phyloP scores from a whole-genome alignment of 2,329 filamentous ascomycete genomes.

The Furcasterigmium sp. region DNA sequence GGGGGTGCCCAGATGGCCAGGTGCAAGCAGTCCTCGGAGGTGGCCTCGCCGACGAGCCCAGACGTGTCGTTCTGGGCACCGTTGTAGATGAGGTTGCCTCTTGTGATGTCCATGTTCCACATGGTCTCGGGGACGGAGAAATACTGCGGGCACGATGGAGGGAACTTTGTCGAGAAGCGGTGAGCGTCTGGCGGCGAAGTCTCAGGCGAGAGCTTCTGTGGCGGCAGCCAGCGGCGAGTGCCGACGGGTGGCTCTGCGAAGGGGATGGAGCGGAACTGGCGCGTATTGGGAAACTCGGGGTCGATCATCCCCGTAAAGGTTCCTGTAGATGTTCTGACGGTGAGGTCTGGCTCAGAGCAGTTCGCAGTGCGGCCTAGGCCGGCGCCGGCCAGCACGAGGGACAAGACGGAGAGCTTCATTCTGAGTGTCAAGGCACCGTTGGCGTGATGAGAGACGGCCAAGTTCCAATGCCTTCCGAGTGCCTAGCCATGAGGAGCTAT shows the following conservation, averaged over 20 bases:
- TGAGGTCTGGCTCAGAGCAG: constrained; percentile 11
- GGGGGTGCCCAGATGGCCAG: constrained; percentile 37
- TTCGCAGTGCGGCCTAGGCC: background rate
- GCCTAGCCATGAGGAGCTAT: too few species aligned
- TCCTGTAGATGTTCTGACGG: constrained; percentile 23
- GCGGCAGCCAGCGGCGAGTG: constrained; percentile 21
- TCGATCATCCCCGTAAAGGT: constrained; percentile 26
- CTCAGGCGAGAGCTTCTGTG: constrained; percentile 14
- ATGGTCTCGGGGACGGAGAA: constrained; percentile 20
- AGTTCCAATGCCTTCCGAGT: too few species aligned
- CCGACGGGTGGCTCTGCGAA: constrained; percentile 28
- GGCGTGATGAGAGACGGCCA: too few species aligned
- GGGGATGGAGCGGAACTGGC: constrained; percentile 30
- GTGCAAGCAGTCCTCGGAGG: constrained; percentile 35
- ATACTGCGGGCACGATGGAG: constrained; percentile 27
- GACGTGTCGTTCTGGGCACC: constrained; percentile 15
- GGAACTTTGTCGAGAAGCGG: constrained; percentile 19
- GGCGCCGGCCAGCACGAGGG: background rate
- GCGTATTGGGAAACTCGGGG: constrained; percentile 22
- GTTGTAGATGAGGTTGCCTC: constrained; percentile 15
- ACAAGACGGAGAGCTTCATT: background rate
- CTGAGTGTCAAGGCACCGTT: too few species aligned
- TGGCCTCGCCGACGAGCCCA: constrained; percentile 14
- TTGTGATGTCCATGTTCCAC: constrained; percentile 16
- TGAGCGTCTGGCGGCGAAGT: constrained; percentile 13